Conservation (phyloP, 2,329 filamentous ascomycete species). For the Pseudocercospora crystallina region DNA sequence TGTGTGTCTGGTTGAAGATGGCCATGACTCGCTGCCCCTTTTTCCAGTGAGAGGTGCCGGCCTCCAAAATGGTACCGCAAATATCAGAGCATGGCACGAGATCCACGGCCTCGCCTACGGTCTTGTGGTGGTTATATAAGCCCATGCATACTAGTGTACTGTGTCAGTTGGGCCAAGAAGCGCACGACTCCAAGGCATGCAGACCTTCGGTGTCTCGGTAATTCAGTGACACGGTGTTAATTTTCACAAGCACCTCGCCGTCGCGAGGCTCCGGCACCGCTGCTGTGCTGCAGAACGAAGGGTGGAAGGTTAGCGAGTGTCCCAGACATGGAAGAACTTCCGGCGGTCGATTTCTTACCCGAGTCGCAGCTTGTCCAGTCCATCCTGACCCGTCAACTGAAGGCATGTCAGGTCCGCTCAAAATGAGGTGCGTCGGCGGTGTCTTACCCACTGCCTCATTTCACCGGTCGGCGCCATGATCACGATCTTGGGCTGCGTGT, state of each 20-base stretch:
- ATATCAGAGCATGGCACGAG: conserved; percentile 70
- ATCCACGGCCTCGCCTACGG: conserved; percentile 42
- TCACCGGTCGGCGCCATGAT: not conserved
- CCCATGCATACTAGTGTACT: conserved; percentile 58
- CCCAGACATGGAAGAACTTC: no score
- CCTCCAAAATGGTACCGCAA: conserved; percentile 60
- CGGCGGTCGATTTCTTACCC: no score
- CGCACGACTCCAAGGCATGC: no score
- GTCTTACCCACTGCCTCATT: conserved; percentile 32
- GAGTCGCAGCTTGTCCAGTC: conserved; percentile 42
- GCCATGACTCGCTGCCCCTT: conserved; percentile 65
- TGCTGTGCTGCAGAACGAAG: no score
- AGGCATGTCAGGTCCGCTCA: no score
- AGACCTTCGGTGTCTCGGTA: conserved; percentile 52
- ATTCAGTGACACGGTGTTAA: conserved; percentile 55
- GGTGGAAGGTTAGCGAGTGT: no score
- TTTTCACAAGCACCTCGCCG: conserved; percentile 52
- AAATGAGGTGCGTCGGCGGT: no score
- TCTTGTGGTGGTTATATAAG: conserved; percentile 65
- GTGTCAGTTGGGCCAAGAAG: no score
- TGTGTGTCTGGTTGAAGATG: conserved; percentile 59
- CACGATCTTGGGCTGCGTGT: no score
- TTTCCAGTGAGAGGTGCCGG: conserved; percentile 52
- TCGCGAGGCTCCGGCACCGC: conserved; percentile 38
- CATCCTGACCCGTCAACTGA: conserved; percentile 27